Conservation (phyloP, 2,329 filamentous ascomycete genomes). For the Colletotrichum gloeosporioides region DNA sequence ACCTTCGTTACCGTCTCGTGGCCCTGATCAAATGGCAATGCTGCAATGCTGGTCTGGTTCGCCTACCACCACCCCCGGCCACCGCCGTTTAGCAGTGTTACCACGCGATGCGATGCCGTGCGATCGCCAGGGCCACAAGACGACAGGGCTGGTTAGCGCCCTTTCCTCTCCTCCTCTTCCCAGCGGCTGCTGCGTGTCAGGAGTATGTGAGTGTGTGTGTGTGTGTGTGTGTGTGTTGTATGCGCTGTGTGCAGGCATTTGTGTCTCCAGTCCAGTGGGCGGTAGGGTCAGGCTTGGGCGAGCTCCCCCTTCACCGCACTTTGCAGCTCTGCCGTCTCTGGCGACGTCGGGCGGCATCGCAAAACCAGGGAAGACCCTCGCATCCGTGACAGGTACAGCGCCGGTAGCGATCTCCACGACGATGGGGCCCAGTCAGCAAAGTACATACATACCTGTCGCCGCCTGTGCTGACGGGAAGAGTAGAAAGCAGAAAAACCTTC, state of each 20-base stretch:
- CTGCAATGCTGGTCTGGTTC: neutral
- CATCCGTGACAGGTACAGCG: neutral
- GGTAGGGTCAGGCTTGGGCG: neutral
- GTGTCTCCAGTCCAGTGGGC: neutral
- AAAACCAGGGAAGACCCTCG: neutral
- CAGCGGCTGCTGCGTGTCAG: neutral
- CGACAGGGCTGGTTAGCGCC: constrained; percentile 12
- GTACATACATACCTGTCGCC: neutral
- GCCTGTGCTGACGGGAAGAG: neutral
- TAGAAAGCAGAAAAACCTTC: neutral
- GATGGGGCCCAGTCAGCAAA: neutral
- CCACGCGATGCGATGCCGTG: constrained; percentile 4
- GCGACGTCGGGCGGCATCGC: neutral
- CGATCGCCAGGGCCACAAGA: neutral
- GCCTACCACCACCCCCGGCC: neutral
- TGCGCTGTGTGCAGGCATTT: neutral
- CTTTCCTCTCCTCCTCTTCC: neutral
- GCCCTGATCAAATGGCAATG: neutral
- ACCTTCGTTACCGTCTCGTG: neutral
- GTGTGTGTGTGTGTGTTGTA: neutral
- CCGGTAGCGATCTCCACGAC: neutral
- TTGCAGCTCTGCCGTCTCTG: neutral
- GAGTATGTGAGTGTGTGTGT: neutral
- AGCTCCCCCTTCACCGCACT: constrained; percentile 13
- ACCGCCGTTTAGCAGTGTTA: neutral